Evolutionary conservation across 331 rosid genomes (phyloP).

Genomic region (Pyracantha coccinea): DNA sequence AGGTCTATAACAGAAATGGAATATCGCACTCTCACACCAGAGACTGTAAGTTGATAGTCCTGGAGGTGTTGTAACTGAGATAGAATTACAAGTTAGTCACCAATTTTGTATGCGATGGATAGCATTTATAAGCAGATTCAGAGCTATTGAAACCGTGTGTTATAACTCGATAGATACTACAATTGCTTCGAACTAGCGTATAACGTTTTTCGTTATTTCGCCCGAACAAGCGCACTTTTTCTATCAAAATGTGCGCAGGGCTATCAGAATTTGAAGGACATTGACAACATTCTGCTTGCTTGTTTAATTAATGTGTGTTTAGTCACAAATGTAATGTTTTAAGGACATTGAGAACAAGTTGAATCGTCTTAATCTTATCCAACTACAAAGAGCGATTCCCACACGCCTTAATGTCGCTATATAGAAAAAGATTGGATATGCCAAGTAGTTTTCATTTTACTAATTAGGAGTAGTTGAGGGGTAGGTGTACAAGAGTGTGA

Average conservation of each 20-base stretch:
- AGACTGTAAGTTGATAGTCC: conserved; percentile 27
- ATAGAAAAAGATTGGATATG: background rate
- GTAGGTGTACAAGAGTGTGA: conserved; percentile 11
- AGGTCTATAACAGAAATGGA: conserved; percentile 59
- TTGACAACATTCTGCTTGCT: too few relatives aligned
- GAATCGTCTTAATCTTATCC: background rate
- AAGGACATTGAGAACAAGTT: background rate
- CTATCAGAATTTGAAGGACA: too few relatives aligned
- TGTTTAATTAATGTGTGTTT: background rate
- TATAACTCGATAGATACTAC: too few relatives aligned
- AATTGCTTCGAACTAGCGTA: too few relatives aligned
- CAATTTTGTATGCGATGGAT: conserved; percentile 25
- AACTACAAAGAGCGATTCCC: background rate
- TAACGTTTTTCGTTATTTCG: too few relatives aligned
- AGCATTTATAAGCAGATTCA: background rate
- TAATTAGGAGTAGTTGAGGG: conserved; percentile 1
- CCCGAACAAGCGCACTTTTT: too few relatives aligned
- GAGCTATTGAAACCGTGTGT: too few relatives aligned
- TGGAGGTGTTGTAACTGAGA: background rate
- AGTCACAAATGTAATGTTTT: background rate
- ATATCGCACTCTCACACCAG: conserved; percentile 40
- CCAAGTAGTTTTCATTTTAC: conserved; percentile 1
- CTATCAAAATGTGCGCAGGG: too few relatives aligned
- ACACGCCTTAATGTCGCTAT: conserved; percentile 1
- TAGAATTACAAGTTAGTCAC: conserved; percentile 1